Base-by-base conservation (phyloP, 192 early-diverging fungal species). In the Dimargaris cristalligena region DNA sequence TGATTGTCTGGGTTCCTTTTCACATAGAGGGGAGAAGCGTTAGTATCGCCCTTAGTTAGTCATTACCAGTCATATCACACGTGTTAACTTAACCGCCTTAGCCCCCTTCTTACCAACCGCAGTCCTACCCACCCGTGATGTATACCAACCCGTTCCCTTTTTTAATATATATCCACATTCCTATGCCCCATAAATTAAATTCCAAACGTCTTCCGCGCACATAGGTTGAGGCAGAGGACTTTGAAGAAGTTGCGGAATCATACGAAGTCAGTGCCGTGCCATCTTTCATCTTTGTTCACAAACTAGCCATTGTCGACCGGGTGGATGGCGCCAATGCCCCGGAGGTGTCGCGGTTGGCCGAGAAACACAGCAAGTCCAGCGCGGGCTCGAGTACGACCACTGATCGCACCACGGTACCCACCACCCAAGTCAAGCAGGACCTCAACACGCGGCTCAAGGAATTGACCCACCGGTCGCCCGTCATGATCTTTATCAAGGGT, bases 401-500 rank as follows among this genome's bases (percentile, higher is more conserved):
- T 25, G 52, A 64, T 22, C 35, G 49, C 6, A 63, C 62, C 4
- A 65, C 65, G 16, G 60, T 70, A 28, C 59, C 67, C 1, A 62
- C 70, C 16, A 66, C 72, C 48, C 82, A 80, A 59, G 67, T 80
- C 55, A 82, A 82, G 65, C 80, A 83, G 67, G 78, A 81, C 62
- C 70, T 89, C 23, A 78, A 81, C 69, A 81, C 76, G 2, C 83
- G 87, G 22, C 76, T 89, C 32, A 77, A 84, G 52, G 81, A 80
- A 31, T 70, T 87, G 11, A 76, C 83, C 34, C 67, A 77, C 60
- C 78, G 81, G 44, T 74, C 81, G 1, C 75, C 81, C 16, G 80
- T 96, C 20, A 92, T 97, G 91, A 70, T 92, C n/a, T 95, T 95
- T 68, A 92, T 97, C 61, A 97, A 97, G 69, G 94, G 94, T 30